Base-by-base conservation (phyloP, 1,139 yeast genomes). In the Pichia sp. region DNA sequence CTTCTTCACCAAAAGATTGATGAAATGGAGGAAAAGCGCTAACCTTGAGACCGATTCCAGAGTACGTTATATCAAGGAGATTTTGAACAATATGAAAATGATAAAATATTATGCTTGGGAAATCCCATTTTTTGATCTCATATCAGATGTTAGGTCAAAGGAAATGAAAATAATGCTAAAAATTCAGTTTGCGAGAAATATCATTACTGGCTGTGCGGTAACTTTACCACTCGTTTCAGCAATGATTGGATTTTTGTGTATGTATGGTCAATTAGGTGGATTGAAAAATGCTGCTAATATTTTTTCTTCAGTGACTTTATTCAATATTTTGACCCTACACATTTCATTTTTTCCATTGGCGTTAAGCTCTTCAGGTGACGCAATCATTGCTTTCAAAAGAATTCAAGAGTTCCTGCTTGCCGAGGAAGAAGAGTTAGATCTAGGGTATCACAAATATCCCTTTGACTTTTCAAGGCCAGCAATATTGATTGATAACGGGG, bases 281-380 rank as follows among this genome's bases (percentile, higher is more conserved):
- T 65, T 64, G n/a, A 76, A 81, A 60, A 75, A 76, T 57, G 85
- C 95, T 1, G 92, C 90, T 3, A 73, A 78, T 41, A 82, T 90
- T 15, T 90, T 90, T 66, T 80, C 97, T 0, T 85, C 96, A 11
- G 74, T 90, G 54, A 79, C 95, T 0, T 76, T 88, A 54, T 90
- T 90, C 74, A 84, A 85, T 62, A 77, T 82, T 42, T 72, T 80
- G 58, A 68, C 82, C 4, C 73, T 72, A 53, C 76, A 73, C 57
- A 74, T 79, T 29, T 75, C 88, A 64, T 73, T 87, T 63, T 71
- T 89, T 51, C 97, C 96, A 30, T 73, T 88, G 71, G 78, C 80
- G 0, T 64, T 79, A 49, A 73, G 79, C 11, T 63, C 75, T 8
- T 74, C 74, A 44, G 72, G 77, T 5, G 83, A 79, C 66, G 79